Conservation (phyloP, 176 grass and related monocot species). For the Chrysopogon serrulatus region DNA sequence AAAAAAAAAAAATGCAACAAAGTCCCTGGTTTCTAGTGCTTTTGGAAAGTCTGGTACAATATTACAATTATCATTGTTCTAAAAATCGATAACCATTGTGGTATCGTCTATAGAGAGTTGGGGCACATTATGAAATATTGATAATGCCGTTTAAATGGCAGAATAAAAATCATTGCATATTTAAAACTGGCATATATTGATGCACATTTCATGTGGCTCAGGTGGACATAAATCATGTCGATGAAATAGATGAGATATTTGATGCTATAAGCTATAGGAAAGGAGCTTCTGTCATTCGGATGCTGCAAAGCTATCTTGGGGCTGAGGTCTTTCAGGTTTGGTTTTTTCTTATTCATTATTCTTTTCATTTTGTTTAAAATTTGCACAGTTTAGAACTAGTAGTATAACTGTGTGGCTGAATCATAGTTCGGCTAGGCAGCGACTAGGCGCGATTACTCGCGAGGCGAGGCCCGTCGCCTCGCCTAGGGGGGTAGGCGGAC, state of each 20-base stretch:
- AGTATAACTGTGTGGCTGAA: not conserved
- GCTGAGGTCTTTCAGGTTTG: conserved; percentile 94
- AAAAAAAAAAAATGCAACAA: not conserved
- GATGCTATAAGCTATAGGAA: conserved; percentile 99
- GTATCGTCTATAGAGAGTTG: not conserved
- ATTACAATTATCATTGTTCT: not conserved
- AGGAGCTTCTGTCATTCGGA: conserved; percentile 91
- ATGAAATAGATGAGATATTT: conserved; percentile 98
- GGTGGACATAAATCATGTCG: conserved; percentile 96
- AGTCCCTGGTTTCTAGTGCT: conserved; percentile 4
- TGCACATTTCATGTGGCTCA: conserved; percentile 23
- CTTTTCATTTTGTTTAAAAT: not conserved
- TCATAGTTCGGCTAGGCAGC: too few species aligned
- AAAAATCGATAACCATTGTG: not conserved
- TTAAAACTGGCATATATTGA: not conserved
- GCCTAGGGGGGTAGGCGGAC: too few species aligned
- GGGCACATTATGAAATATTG: not conserved
- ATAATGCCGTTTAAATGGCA: not conserved
- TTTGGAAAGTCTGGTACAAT: not conserved
- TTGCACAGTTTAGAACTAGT: not conserved
- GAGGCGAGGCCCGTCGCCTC: too few species aligned
- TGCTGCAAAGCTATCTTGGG: conserved; percentile 97
- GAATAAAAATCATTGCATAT: not conserved
- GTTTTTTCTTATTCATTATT: conserved; percentile 10
- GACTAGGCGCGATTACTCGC: too few species aligned